Evolutionary conservation across 108 stramenopile genomes (phyloP), one percentile per base, ranked within the genome.

Genomic region (Ochromonas danica): DNA sequence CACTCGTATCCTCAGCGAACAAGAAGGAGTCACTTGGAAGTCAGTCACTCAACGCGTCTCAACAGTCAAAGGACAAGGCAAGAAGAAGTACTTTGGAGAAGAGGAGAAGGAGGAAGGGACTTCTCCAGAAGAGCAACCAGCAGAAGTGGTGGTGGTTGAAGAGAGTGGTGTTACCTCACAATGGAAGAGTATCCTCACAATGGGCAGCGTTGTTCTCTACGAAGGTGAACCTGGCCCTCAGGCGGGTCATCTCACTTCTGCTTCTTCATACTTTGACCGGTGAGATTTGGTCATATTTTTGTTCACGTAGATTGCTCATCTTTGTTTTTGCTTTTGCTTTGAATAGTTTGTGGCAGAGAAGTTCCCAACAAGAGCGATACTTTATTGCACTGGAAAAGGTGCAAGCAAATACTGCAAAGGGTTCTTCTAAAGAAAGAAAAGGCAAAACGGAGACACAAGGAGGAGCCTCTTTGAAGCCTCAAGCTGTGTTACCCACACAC

Each of bases 191-290:
- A 70, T 31, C 10, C 17, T 40, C 22, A 31, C 36, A 42, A 42
- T 6, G n/a, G 72, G 40, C 14, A 33, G 31, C 6, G 28, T 31
- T 6, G 6, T 33, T 6, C 35, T 75, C 10, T 75, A 75, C 72
- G 45, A 14, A 14, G 72, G 72, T 6, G 31, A 33, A 41, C 72
- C 72, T 6, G 72, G 72, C 17, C 30, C 36, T 31, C 45, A 42
- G 40, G 43, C 45, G 3, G 72, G 72, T 35, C 72, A 75, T 36
- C 3, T 27, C 22, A 22, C 22, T 6, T 3, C 6, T 14, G 72
- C 72, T 31, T 75, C 72, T 3, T 75, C 72, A 14, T 75, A 75
- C 38, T 75, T 75, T 41, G 72, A 75, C 41, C 14, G 72, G 45
- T 51, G 22, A 51, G 22, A 14, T 51, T 51, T 51, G 45, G 14